A percentile compares a stretch with the other conserved stretches of the same genome.
Evolutionary conservation across 2,329 filamentous ascomycete species (phyloP).

Genomic region (Diaporthe eres): DNA sequence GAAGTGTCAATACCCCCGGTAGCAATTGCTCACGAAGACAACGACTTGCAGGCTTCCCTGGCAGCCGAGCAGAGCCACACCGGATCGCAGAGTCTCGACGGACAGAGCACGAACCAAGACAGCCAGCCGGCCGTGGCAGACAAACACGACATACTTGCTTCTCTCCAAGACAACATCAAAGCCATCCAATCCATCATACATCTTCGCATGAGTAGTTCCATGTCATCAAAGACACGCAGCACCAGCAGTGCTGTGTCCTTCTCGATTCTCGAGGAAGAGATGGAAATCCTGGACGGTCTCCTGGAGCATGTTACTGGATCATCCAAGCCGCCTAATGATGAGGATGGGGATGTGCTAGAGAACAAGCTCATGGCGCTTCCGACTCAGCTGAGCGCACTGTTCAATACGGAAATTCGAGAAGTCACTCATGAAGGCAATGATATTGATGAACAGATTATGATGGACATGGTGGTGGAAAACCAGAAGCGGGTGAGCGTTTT

Average conservation of each 20-base stretch:
- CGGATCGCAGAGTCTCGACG: too few relatives aligned
- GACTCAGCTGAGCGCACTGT: neutral
- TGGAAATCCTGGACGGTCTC: neutral
- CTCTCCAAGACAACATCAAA: constrained; percentile 1
- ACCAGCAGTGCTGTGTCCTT: constrained; percentile 3
- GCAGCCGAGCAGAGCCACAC: fast-evolving
- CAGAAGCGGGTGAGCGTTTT: neutral
- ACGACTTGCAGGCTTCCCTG: too few relatives aligned
- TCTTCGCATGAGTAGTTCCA: neutral
- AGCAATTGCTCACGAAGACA: neutral
- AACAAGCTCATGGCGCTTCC: neutral
- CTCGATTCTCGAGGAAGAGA: constrained; percentile 6
- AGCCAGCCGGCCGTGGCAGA: too few relatives aligned
- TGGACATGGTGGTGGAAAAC: neutral
- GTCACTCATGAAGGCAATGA: neutral
- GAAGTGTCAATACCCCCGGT: neutral
- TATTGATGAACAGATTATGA: constrained; percentile 5
- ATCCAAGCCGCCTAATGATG: neutral
- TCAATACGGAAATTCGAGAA: constrained; percentile 6
- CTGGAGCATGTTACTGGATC: neutral
- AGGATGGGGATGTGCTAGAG: neutral
- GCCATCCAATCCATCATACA: neutral
- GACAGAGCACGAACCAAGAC: neutral
- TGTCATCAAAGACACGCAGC: neutral
- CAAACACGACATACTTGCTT: neutral